Base-by-base conservation (phyloP, 1,284 basidiomycete species). In the Rhodotorula sp. region DNA sequence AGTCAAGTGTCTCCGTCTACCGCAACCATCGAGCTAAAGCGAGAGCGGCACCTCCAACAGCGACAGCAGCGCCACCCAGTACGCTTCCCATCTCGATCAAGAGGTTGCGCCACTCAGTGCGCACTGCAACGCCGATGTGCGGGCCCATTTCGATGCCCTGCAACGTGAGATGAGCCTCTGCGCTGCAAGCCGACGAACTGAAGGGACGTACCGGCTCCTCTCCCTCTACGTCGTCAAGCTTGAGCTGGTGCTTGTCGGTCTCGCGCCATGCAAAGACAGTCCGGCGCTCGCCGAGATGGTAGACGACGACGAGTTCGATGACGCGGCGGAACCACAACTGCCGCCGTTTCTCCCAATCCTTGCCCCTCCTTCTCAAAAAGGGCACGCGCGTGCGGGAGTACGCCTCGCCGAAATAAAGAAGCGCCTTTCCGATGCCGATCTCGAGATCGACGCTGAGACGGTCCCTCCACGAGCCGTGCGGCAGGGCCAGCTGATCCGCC, bases 191-290 rank as follows among this genome's bases (percentile, higher is more conserved):
- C 25, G 54, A 17, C 1, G 14, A 56, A 17, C 21, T 23, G n/a
- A 17, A 4, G 14, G 27, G 10, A 45, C 70, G 49, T 56, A 69
- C 77, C 55, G 73, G 56, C 16, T 72, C 76, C 48, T 76, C 75
- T 7, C 72, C 70, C n/a, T 69, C 73, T 1, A 64, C 57, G 21
- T 69, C 54, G 27, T 58, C 66, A 7, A 77, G 61, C 62, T 76
- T 77, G 45, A 72, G 68, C 12, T 66, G 64, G n/a, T 74, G 68
- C 56, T 60, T 63, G 46, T 56, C 66, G 46, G 62, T 72, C 34
- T 76, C 71, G 48, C 75, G 66, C 70, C 68, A 71, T 7, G 71
- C 67, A 53, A 77, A 78, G n/a, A 59, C 59, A n/a, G 73, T 75
- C 44, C 78, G 55, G 50, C 71, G 41, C 61, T 77, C 68, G 0